phyloP scores from a whole-genome alignment of 2,329 filamentous ascomycete genomes.

The Neopestalotiopsis rosae region DNA sequence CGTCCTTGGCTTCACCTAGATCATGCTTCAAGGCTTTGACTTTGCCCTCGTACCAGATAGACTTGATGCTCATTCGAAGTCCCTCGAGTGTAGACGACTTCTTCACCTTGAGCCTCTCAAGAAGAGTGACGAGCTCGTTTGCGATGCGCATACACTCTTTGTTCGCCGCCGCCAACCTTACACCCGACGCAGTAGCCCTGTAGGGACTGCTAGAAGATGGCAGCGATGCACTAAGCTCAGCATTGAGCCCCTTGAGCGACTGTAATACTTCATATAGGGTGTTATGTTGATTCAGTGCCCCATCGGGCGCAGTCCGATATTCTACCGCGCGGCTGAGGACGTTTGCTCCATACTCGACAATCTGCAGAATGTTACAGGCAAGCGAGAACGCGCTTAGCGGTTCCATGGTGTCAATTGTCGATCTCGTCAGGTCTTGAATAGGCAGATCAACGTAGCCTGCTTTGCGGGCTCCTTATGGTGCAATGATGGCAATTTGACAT shows the following conservation, averaged over 20 bases:
- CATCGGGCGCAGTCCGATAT: neutral
- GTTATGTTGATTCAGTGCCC: neutral
- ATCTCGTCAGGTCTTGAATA: no score
- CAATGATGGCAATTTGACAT: no score
- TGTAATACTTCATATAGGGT: neutral
- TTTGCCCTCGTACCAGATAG: neutral
- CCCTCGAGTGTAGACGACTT: neutral
- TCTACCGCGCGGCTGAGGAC: neutral
- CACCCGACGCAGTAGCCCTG: no score
- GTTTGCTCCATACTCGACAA: conserved; percentile 5
- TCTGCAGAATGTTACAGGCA: conserved; percentile 14
- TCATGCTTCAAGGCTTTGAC: neutral
- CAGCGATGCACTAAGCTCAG: neutral
- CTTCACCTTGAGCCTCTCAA: neutral
- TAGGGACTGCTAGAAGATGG: no score
- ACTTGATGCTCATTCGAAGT: neutral
- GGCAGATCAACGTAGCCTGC: no score
- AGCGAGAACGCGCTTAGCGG: conserved; percentile 13
- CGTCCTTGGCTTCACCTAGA: neutral
- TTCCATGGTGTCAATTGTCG: no score
- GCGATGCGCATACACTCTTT: neutral
- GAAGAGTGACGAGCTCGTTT: neutral
- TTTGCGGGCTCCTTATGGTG: no score
- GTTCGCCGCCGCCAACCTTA: no score
- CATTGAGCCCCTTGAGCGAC: neutral